phyloP scores from a whole-genome alignment of 2,329 filamentous ascomycete genomes.

The Verticillium klebahnii region DNA sequence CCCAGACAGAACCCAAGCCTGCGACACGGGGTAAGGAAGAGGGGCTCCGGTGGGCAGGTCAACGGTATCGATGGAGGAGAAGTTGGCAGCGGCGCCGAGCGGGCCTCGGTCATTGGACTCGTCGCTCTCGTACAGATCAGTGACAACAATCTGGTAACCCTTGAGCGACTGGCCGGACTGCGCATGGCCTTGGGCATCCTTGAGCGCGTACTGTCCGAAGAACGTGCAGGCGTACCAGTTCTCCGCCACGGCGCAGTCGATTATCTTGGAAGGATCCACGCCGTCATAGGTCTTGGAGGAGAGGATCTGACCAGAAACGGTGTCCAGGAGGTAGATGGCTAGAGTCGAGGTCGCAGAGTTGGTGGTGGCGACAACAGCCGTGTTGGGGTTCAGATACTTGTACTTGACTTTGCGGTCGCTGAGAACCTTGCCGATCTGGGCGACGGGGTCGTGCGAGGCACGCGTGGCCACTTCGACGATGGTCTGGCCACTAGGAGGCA shows the following conservation, averaged over 20 bases:
- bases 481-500: slow-evolving; percentile 59
- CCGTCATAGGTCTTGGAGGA: slow-evolving; percentile 65
- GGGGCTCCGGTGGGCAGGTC: slow-evolving; percentile 49
- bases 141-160: slow-evolving; percentile 80
- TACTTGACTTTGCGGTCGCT: slow-evolving; percentile 91
- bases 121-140: slow-evolving; percentile 86
- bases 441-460: slow-evolving; percentile 77
- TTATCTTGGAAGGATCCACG: slow-evolving; percentile 68
- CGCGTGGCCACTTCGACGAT: slow-evolving; percentile 65
- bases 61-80: slow-evolving; percentile 69
- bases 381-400: slow-evolving; percentile 92
- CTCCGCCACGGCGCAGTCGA: slow-evolving; percentile 78
- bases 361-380: slow-evolving; percentile 68
- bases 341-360: slow-evolving; percentile 55
- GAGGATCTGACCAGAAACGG: slow-evolving; percentile 77
- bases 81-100: slow-evolving; percentile 64
- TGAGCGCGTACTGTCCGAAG: slow-evolving; percentile 55
- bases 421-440: slow-evolving; percentile 90
- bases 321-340: slow-evolving; percentile 77
- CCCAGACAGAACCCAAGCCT: slow-evolving; percentile 75
- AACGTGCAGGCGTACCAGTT: slow-evolving; percentile 95
- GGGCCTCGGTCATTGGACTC: slow-evolving; percentile 79
- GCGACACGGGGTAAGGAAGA: slow-evolving; percentile 71
- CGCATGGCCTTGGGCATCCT: slow-evolving; percentile 35
- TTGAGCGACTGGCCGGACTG: slow-evolving; percentile 53